Evolutionary conservation across 139 green algal genomes (phyloP).

Genomic region (Auxenochlorella protothecoides): DNA sequence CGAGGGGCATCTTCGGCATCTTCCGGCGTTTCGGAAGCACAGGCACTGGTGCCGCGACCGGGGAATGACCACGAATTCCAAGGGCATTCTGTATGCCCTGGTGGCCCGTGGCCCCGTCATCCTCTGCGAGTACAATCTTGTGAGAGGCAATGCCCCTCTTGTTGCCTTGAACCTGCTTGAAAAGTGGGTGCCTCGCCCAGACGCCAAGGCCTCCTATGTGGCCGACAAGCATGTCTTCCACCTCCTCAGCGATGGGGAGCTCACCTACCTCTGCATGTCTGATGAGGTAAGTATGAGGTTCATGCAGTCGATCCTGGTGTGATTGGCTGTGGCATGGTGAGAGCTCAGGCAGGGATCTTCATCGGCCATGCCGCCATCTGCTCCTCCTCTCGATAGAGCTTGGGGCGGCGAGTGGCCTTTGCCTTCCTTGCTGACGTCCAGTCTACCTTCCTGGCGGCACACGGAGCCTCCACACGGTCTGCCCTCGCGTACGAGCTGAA

Average conservation of each 20-base stretch:
- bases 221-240: slow-evolving; percentile 86
- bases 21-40: no score
- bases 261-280: slow-evolving; percentile 82
- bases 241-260: slow-evolving; percentile 51
- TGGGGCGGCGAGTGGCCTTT: no score
- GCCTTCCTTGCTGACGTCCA: no score
- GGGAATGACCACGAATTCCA: no score
- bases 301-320: no score
- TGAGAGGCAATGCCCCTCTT: slow-evolving; percentile 59
- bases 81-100: slow-evolving; percentile 53
- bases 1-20: no score
- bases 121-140: slow-evolving; percentile 52
- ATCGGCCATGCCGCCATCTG: no score
- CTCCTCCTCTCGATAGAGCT: no score
- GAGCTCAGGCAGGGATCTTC: no score
- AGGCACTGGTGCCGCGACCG: no score
- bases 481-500: slow-evolving; percentile 85
- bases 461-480: not conserved
- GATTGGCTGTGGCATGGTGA: no score
- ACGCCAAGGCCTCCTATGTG: slow-evolving; percentile 8
- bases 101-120: slow-evolving; percentile 59
- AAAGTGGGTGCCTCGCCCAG: slow-evolving; percentile 47
- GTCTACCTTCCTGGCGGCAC: no score
- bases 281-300: slow-evolving; percentile 45
- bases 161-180: slow-evolving; percentile 74